These are phyloP conservation scores for Leishmania gerbilli DNA, from an alignment of 208 protist genomes.

Conservation along the genomic window DNA sequence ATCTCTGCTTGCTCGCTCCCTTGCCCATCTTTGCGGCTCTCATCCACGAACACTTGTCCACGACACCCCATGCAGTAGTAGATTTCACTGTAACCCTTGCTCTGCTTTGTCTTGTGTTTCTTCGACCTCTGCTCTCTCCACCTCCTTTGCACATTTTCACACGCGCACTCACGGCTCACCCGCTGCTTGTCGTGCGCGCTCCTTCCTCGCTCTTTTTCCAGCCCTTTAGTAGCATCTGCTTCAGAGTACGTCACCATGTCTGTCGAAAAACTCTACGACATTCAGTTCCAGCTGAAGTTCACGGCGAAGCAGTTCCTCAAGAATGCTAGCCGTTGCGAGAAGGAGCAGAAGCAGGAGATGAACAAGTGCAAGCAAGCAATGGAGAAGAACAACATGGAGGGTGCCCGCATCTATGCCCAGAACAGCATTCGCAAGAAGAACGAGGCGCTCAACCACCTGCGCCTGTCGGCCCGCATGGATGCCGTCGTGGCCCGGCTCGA, in stretches of 20 bases:
- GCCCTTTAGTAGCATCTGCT: neutral
- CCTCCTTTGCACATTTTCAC: neutral
- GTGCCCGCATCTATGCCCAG: constrained; percentile 97
- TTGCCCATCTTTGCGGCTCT: neutral
- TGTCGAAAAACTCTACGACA: constrained; percentile 80
- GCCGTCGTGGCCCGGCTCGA: constrained; percentile 96
- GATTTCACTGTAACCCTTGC: neutral
- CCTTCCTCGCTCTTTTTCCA: neutral
- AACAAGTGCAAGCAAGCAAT: constrained; percentile 95
- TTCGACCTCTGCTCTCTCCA: neutral
- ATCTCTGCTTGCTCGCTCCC: neutral
- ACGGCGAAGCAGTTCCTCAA: constrained; percentile 94
- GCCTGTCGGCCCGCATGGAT: constrained; percentile 95
- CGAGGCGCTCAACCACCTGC: constrained; percentile 96
- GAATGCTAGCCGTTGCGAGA: constrained; percentile 89
- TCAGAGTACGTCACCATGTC: constrained; percentile 51
- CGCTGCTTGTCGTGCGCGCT: constrained; percentile 3
- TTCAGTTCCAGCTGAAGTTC: constrained; percentile 97
- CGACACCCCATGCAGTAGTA: neutral
- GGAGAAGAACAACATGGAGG: constrained; percentile 97
- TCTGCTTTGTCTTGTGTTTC: neutral
- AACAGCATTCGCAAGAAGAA: constrained; percentile 98
- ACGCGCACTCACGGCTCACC: neutral
- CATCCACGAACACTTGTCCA: neutral
- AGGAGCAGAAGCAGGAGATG: constrained; percentile 93